These are phyloP conservation scores for Cinchona pubescens DNA, from an alignment of 257 asterid species.

Conservation along the genomic window DNA sequence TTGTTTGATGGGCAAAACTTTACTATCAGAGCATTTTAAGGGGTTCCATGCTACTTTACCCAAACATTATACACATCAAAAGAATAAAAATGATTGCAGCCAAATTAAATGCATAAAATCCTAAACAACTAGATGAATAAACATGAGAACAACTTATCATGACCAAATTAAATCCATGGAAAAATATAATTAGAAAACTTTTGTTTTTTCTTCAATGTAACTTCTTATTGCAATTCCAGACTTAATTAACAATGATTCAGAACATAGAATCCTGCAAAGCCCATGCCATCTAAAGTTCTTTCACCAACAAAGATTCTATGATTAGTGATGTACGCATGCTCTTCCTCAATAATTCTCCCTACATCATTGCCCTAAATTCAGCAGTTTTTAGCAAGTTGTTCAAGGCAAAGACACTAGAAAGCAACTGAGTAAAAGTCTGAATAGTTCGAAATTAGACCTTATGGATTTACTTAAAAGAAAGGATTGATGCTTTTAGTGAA, in stretches of 20 bases:
- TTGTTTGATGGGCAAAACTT: no score
- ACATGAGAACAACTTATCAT: no score
- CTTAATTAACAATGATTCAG: neutral
- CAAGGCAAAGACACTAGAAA: neutral
- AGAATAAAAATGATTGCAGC: no score
- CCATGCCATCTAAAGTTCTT: neutral
- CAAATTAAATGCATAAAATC: no score
- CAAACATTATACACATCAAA: no score
- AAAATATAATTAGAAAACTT: no score
- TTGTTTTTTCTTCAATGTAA: neutral
- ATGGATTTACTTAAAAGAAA: neutral
- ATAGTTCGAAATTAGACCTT: neutral
- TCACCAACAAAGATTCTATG: neutral
- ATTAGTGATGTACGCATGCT: constrained; percentile 11
- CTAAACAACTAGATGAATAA: no score
- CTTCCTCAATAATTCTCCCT: neutral
- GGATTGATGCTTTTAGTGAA: constrained; percentile 8
- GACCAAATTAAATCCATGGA: no score
- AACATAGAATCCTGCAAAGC: neutral
- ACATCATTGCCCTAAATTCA: constrained; percentile 10
- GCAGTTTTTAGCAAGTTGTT: neutral
- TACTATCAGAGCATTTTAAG: no score
- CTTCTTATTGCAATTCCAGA: no score
- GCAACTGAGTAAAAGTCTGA: neutral
- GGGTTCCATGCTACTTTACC: no score